Base-by-base conservation (phyloP, 129 eudicot species). In the Rutidosis leptorrhynchoides region DNA sequence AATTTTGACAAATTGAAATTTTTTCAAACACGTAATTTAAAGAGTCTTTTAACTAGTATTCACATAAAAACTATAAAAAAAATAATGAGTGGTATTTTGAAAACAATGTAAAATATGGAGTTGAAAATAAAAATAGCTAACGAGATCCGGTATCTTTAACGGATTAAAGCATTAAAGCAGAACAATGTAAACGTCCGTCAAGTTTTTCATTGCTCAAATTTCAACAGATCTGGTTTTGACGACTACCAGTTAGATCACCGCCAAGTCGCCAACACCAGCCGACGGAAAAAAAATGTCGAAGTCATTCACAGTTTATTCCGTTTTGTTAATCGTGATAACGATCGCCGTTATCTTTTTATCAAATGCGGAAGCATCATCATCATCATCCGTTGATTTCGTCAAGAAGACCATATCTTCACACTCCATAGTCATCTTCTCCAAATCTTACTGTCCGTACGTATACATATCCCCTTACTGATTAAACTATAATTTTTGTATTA, bases 381-480 rank as follows among this genome's bases (percentile, higher is more conserved):
- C 54, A 26, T 30, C 46, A 54, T 33, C 85, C 45, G 54, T 83
- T 15, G 58, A 77, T 9, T 89, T 94, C 58, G 95, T 94, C 42
- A 89, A 94, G 88, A 86, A 89, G 76, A 89, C 99, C 11, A 66
- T 89, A 27, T 81, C 92, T 20, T 84, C 99, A 65, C 95, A 94
- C 43, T 42, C 95, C 46, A 79, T 89, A 17, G 99, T 94, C 82
- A 84, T 94, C 77, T 94, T 94, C 93, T 94, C 99, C 88, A 94
- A 94, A 77, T 94, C 99, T 58, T 94, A 94, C 80, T 94, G 99
- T 89, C 95, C 90, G 99, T 94, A 83, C 16, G 83, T 8, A 67
- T 62, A 35, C 33, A 28, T 1, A 35, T 65, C 28, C 33, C 28
- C 16, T 25, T 16, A 3, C 24, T 58, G 40, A 43, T 29, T 51